Base-by-base conservation (phyloP, 1,139 yeast genomes). In the Nakaseomyces nivariensis region DNA sequence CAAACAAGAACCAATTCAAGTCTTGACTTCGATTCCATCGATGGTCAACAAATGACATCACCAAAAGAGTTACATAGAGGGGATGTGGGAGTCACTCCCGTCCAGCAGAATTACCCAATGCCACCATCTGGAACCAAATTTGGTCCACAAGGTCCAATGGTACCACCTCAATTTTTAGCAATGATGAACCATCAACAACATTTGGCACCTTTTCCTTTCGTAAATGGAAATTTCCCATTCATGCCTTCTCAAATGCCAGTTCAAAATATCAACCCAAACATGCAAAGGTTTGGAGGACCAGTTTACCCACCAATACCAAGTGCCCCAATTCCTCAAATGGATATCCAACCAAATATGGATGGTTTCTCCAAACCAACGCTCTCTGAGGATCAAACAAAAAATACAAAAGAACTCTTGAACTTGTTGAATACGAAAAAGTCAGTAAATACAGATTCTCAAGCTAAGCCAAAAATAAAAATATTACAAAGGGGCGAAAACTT, bases 321-420 rank as follows among this genome's bases (percentile, higher is more conserved):
- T 9, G 31, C 11, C 4, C n/a, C 49, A 17, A 43, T 48, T 47
- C 47, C 26, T 31, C 52, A 38, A 26, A 37, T 33, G 26, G 25
- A 29, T 24, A 27, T 25, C 5, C 47, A 31, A 17, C 47, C 47
- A 31, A 49, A 37, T 45, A 48, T 17, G 45, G 34, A 27, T 22
- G 49, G 43, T 50, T 50, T 33, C 46, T 55, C 36, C 33, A 54
- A 41, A 49, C 54, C 43, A 43, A 48, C 36, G 10, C 54, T 44
- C 52, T 51, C 22, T 8, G 59, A 56, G 2, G 67, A 64, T 13
- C 59, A 64, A 11, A 66, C 62, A 27, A 64, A 69, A 0, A 72
- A 71, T 51, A 75, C 79, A 5, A 71, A 71, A 51, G 66, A 68
- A 27, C 64, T 55, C 34, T 37, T 54, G 37, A 48, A 50, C n/a